These are phyloP conservation scores for Candolleomyces aberdarensis DNA, from an alignment of 768 basidiomycete species.

Conservation along the genomic window DNA sequence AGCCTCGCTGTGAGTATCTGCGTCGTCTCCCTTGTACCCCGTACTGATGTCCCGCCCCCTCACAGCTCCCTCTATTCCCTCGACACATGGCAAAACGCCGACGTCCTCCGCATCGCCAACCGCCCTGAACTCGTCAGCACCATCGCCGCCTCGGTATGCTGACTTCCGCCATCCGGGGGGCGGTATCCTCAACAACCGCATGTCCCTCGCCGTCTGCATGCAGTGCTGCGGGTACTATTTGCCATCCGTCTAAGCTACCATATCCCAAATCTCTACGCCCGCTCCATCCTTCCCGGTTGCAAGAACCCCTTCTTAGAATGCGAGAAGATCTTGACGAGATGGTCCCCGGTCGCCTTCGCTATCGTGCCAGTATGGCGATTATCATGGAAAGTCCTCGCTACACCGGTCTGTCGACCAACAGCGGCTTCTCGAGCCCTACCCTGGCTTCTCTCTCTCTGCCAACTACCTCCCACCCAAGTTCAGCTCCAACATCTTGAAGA, in stretches of 20 bases:
- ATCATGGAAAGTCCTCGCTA: background rate
- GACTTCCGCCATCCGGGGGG: conserved; percentile 73
- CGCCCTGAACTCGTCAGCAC: conserved; percentile 66
- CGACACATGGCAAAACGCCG: conserved; percentile 65
- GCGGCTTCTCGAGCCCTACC: conserved; percentile 21
- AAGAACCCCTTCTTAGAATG: conserved; percentile 60
- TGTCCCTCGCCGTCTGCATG: conserved; percentile 77
- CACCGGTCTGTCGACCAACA: conserved; percentile 6
- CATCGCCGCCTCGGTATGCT: conserved; percentile 57
- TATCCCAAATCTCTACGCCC: conserved; percentile 68
- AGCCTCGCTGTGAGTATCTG: conserved; percentile 45
- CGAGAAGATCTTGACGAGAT: conserved; percentile 51
- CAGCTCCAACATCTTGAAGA: conserved; percentile 41
- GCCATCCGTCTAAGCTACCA: conserved; percentile 77
- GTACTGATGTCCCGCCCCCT: background rate
- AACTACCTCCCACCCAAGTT: conserved; percentile 82
- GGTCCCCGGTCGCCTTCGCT: conserved; percentile 63
- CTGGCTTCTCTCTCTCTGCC: conserved; percentile 52
- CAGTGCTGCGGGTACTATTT: conserved; percentile 78
- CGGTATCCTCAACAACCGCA: conserved; percentile 83
- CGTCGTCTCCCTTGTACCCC: background rate
- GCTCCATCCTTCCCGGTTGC: conserved; percentile 70
- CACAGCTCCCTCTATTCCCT: conserved; percentile 44
- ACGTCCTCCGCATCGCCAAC: conserved; percentile 70
- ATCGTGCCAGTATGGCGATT: conserved; percentile 59